These are phyloP conservation scores for Decorospora gaudefroyi DNA, from an alignment of 2,329 filamentous ascomycete genomes.

Conservation along the genomic window DNA sequence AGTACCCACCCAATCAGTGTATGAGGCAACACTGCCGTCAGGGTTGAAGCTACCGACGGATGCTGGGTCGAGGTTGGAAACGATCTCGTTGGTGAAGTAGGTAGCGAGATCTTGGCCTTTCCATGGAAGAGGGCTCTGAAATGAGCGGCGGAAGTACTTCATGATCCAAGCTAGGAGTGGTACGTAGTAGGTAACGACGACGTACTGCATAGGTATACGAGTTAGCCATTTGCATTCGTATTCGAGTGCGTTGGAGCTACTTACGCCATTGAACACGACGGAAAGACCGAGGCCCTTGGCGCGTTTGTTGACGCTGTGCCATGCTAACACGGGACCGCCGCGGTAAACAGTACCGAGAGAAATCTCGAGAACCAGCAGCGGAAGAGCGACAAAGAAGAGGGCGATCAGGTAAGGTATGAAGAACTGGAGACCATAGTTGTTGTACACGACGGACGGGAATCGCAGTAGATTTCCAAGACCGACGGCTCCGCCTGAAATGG, in stretches of 20 bases:
- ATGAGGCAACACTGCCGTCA: constrained; percentile 14
- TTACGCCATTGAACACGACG: constrained; percentile 14
- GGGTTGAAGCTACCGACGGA: constrained; percentile 7
- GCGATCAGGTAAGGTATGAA: constrained; percentile 22
- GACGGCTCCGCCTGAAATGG: constrained; percentile 20
- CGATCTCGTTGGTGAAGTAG: constrained; percentile 6
- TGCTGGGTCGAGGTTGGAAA: constrained; percentile 1
- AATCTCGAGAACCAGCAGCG: constrained; percentile 22
- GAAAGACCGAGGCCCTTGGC: constrained; percentile 20
- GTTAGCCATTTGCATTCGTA: not conserved
- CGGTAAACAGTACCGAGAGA: constrained; percentile 25
- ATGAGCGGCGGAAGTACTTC: constrained; percentile 8
- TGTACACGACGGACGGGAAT: constrained; percentile 23
- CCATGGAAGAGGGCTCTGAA: constrained; percentile 8
- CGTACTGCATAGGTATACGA: not conserved
- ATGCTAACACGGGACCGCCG: constrained; percentile 25
- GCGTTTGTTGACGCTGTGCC: constrained; percentile 24
- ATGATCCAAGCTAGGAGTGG: constrained; percentile 20
- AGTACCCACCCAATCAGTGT: constrained; percentile 3
- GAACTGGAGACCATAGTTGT: constrained; percentile 26
- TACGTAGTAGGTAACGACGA: constrained; percentile 21
- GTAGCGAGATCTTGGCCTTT: constrained; percentile 2
- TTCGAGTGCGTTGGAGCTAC: constrained; percentile 6
- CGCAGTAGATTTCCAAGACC: constrained; percentile 24
- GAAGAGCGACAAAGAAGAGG: constrained; percentile 22